phyloP scores from a whole-genome alignment of 805 yeast genomes.

The Kuraishia floccosa region DNA sequence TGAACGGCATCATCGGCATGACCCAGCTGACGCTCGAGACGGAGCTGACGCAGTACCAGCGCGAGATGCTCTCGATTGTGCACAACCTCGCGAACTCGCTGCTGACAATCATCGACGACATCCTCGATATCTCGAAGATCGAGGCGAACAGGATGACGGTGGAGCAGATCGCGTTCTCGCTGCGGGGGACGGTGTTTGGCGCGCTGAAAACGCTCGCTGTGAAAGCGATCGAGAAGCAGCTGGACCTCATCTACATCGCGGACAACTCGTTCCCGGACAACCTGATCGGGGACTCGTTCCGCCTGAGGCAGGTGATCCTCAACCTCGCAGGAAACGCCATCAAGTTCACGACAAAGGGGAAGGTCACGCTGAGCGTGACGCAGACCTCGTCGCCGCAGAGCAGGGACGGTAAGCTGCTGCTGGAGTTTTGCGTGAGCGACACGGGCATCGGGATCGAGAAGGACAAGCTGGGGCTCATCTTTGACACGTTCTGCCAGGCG shows the following conservation, averaged over 20 bases:
- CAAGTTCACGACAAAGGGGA: constrained; percentile 76
- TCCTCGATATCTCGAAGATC: constrained; percentile 84
- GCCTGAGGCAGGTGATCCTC: constrained; percentile 77
- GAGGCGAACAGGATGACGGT: constrained; percentile 92
- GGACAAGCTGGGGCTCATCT: constrained; percentile 76
- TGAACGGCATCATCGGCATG: constrained; percentile 91
- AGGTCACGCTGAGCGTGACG: constrained; percentile 65
- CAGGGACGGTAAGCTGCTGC: constrained; percentile 35
- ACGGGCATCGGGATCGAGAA: constrained; percentile 86
- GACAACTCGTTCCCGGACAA: constrained; percentile 84
- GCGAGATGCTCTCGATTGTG: constrained; percentile 85
- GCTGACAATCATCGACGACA: constrained; percentile 81
- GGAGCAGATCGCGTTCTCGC: constrained; percentile 77
- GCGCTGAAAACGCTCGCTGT: constrained; percentile 85
- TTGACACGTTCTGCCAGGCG: constrained; percentile 87
- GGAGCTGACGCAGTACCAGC: constrained; percentile 80
- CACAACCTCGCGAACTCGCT: constrained; percentile 80
- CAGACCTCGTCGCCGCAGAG: constrained; percentile 28
- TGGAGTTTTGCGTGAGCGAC: constrained; percentile 82
- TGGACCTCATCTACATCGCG: constrained; percentile 70
- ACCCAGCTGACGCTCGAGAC: constrained; percentile 84
- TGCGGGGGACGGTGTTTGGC: constrained; percentile 82
- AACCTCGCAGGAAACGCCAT: constrained; percentile 86
- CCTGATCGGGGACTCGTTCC: constrained; percentile 79
- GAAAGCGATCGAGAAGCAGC: constrained; percentile 77